A percentile compares a stretch with the other conserved stretches of the same genome.
These are phyloP conservation scores for Capniomyces stellatus DNA, from an alignment of 371 early-diverging fungal genomes.

Conservation along the genomic window DNA sequence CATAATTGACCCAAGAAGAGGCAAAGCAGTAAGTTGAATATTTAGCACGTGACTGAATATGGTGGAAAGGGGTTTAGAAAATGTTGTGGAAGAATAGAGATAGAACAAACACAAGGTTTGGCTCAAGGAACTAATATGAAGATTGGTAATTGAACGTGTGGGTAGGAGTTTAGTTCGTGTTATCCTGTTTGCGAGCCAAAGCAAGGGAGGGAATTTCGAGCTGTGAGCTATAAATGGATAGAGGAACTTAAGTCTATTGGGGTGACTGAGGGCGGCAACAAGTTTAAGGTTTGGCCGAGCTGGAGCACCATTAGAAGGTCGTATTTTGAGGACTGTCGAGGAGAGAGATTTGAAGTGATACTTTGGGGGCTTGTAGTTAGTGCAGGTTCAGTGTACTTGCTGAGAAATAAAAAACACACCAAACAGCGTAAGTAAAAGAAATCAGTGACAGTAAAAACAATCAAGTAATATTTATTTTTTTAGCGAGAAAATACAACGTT, in stretches of 20 bases:
- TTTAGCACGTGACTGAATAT: not conserved
- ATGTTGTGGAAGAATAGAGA: not conserved
- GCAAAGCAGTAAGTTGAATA: not conserved
- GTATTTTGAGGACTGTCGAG: slow-evolving; percentile 21
- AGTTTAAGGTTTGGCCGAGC: slow-evolving; percentile 12
- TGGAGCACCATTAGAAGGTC: slow-evolving; percentile 20
- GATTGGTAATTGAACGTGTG: not conserved
- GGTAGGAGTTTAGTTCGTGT: slow-evolving; percentile 16
- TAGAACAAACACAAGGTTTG: not conserved
- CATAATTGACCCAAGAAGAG: slow-evolving; percentile 10
- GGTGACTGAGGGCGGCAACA: slow-evolving; percentile 5
- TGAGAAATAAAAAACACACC: not conserved
- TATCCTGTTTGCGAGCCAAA: slow-evolving; percentile 23
- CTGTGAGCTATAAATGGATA: slow-evolving; percentile 19
- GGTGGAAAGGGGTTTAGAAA: not conserved
- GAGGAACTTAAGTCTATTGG: slow-evolving; percentile 20
- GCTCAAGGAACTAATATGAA: not conserved
- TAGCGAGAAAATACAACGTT: no score
- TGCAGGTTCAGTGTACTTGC: slow-evolving; percentile 7
- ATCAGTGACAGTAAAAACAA: not conserved
- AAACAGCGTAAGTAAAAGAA: not conserved
- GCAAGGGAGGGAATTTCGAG: slow-evolving; percentile 23
- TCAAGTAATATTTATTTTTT: slow-evolving; percentile 1
- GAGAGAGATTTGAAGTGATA: slow-evolving; percentile 15
- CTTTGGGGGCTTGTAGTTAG: slow-evolving; percentile 14